Evolutionary conservation across 805 yeast genomes (phyloP), one percentile per base, ranked within the genome.

Genomic region (Metschnikowia dekortorum): DNA sequence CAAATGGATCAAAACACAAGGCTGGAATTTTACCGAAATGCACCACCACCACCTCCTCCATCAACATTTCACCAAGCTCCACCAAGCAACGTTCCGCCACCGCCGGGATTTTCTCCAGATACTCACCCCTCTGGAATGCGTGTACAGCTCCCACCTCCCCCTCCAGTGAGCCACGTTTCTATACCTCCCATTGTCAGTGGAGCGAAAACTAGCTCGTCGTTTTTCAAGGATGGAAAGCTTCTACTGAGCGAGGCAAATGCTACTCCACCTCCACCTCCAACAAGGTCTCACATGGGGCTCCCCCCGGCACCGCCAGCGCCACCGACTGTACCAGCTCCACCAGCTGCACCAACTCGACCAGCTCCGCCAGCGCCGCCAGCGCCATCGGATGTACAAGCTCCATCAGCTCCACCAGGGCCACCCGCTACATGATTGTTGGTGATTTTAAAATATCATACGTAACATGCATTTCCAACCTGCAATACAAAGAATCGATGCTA

Each of bases 341-440:
- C 55, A n/a, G 57, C 60, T n/a, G 59, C 61, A 33, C 61, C 68
- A 16, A 57, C 61, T 14, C 48, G 53, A 33, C 31, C 59, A 10
- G 61, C 57, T 7, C 40, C 41, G 26, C 44, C 58, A 40, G 48
- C 63, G 11, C 64, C 69, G 14, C 67, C 69, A 16, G 22, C 22
- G 1, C 22, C 48, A 50, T 31, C 39, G 52, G 58, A 47, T 38
- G 56, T 50, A 7, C 46, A 56, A 30, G 39, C 51, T 26, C 47
- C 22, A 22, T 22, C 22, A 22, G 22, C 22, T 22, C 39, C 39
- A 8, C 66, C 55, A 39, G 58, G 61, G 40, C 60, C 37, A 13
- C 40, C 35, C 22, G 18, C 46, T 38, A 10, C 22, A 29, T 14
- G 34, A 38, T 37, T 33, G n/a, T 39, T 29, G 42, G 45, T 22